Percentiles rank a stretch among this genome's conserved stretches.
phyloP scores from a whole-genome alignment of 1,139 yeast species.

The Maudiozyma humilis region DNA sequence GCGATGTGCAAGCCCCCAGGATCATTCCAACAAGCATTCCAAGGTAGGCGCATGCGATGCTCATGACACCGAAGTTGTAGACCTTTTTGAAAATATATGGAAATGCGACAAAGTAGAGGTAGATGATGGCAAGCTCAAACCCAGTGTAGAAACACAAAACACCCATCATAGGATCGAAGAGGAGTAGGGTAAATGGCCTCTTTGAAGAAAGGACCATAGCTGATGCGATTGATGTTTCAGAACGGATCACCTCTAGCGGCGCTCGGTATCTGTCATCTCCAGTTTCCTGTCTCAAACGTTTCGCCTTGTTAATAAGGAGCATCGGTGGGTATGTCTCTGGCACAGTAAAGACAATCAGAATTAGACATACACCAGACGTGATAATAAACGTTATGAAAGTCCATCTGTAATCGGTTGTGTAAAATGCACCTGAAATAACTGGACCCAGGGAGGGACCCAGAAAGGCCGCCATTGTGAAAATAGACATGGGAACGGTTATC shows the following conservation, averaged over 20 bases:
- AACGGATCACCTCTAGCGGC: conserved; percentile 41
- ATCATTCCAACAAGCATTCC: conserved; percentile 46
- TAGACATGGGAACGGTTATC: conserved; percentile 61
- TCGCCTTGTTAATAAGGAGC: conserved; percentile 51
- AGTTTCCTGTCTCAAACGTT: conserved; percentile 47
- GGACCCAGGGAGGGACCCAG: conserved; percentile 73
- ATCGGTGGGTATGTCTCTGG: conserved; percentile 74
- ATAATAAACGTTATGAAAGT: conserved; percentile 56
- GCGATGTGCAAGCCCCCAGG: conserved; percentile 31
- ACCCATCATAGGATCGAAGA: conserved; percentile 53
- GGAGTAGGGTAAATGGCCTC: conserved; percentile 48
- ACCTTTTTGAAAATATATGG: conserved; percentile 47
- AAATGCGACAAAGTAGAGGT: conserved; percentile 55
- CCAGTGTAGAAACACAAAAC: conserved; percentile 57
- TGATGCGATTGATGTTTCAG: conserved; percentile 36
- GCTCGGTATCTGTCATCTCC: conserved; percentile 48
- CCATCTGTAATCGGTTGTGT: conserved; percentile 49
- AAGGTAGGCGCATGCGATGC: conserved; percentile 49
- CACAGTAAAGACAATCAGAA: conserved; percentile 38
- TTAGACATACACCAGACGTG: conserved; percentile 53
- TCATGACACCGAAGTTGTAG: conserved; percentile 42
- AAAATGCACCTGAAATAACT: conserved; percentile 55
- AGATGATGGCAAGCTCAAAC: conserved; percentile 49
- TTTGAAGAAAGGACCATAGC: conserved; percentile 36
- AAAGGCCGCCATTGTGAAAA: conserved; percentile 66